These are phyloP conservation scores for Zymoseptoria crescenta DNA, from an alignment of 2,329 filamentous ascomycete genomes.

Conservation along the genomic window DNA sequence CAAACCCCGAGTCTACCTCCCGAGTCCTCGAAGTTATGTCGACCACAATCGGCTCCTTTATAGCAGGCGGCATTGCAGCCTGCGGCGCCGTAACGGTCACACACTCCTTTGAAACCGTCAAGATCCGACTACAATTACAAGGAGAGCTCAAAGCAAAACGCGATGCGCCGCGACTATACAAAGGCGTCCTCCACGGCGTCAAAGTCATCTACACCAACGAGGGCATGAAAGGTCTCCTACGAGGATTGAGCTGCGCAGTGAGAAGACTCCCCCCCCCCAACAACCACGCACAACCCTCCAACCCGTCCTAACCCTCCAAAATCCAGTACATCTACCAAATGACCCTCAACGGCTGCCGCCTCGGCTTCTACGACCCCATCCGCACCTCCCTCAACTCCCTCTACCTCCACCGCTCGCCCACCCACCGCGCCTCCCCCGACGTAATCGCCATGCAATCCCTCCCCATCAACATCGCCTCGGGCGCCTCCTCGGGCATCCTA, in stretches of 20 bases:
- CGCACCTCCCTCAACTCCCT: slow-evolving; percentile 49
- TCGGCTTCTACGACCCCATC: slow-evolving; percentile 96
- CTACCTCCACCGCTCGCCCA: slow-evolving; percentile 57
- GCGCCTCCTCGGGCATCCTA: slow-evolving; percentile 79
- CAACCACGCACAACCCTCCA: background rate
- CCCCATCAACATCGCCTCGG: slow-evolving; percentile 86
- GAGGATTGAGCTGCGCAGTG: slow-evolving; percentile 78
- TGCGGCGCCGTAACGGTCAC: slow-evolving; percentile 96
- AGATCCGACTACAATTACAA: slow-evolving; percentile 95
- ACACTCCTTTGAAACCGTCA: slow-evolving; percentile 97
- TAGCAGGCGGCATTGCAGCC: slow-evolving; percentile 91
- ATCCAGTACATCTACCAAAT: slow-evolving; percentile 84
- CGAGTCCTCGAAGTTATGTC: slow-evolving; percentile 31
- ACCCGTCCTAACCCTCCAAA: background rate
- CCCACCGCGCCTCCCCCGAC: slow-evolving; percentile 41
- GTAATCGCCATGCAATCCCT: slow-evolving; percentile 60
- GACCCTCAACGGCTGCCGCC: slow-evolving; percentile 87
- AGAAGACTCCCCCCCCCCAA: slow-evolving; percentile 15
- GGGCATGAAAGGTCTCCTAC: slow-evolving; percentile 74
- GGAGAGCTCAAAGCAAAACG: slow-evolving; percentile 86
- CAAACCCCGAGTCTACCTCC: background rate
- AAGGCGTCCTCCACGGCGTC: slow-evolving; percentile 84
- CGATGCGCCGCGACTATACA: slow-evolving; percentile 80
- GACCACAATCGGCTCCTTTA: slow-evolving; percentile 61
- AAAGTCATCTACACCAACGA: slow-evolving; percentile 86